phyloP scores from a whole-genome alignment of 495 filamentous ascomycete species.

The Sordaria brevicollis region DNA sequence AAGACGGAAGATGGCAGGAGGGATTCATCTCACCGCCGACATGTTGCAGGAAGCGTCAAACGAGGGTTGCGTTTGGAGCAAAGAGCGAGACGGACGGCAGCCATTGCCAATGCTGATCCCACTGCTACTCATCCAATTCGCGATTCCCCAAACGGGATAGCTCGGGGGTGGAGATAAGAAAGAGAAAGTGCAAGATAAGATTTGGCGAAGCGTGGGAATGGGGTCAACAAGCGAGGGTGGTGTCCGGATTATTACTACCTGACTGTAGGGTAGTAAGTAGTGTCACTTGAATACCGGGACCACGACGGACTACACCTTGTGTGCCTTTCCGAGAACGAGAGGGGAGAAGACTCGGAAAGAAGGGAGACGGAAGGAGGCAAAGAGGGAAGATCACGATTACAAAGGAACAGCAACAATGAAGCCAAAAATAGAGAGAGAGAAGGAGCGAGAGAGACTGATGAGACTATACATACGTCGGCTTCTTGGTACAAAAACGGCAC shows the following conservation, averaged over 20 bases:
- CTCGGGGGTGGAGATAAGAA: background rate
- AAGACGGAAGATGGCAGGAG: background rate
- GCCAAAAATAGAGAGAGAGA: slow-evolving; percentile 1
- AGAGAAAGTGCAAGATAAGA: background rate
- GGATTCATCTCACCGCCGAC: background rate
- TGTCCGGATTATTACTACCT: too few relatives aligned
- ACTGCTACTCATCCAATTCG: background rate
- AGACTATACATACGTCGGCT: slow-evolving; percentile 49
- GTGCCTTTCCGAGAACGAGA: too few relatives aligned
- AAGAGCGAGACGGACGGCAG: background rate
- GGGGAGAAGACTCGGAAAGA: background rate
- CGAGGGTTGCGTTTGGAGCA: background rate
- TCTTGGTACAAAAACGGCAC: slow-evolving; percentile 95
- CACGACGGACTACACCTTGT: background rate
- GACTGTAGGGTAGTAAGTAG: too few relatives aligned
- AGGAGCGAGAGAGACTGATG: slow-evolving; percentile 7
- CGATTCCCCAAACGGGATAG: background rate
- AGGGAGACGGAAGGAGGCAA: background rate
- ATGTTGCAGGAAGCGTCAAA: background rate
- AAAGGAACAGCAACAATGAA: background rate
- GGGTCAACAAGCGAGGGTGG: background rate
- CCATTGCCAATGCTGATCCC: background rate
- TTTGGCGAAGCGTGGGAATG: background rate
- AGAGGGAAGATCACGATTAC: background rate
- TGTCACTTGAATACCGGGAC: too few relatives aligned